Base-by-base conservation (phyloP, 768 basidiomycete species). In the Daedaleopsis sinensis region DNA sequence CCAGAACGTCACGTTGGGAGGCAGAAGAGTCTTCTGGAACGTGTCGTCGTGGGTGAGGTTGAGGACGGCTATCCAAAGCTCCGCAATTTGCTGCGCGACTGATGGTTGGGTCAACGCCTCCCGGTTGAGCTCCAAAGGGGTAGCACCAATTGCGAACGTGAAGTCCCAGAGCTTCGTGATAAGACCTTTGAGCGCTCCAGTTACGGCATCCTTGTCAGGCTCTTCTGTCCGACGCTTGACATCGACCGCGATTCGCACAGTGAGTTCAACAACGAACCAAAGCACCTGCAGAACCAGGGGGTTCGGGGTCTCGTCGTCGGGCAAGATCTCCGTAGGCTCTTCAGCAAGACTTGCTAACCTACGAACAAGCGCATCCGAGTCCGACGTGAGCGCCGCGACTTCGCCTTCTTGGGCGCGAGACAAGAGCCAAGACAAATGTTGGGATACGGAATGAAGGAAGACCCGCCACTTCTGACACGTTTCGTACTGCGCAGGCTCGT, bases 1-100 rank as follows among this genome's bases (percentile, higher is more conserved):
- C 69, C 84, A 62, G 87, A 78, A 6, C 75, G 76, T 65, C 77
- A 76, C 18, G 10, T 24, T 16, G 62, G 58, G 46, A 61, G 62
- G 65, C 64, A 52, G 61, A 52, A 18, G 16, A 59, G 56, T 47
- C 37, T 49, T 47, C 15, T 43, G 39, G 48, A 59, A 54, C 8
- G 24, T 32, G 57, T 39, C 43, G 36, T 57, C 43, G 16, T 64
- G 53, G 5, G 62, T 47, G n/a, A 91, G 67, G 65, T 92, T 85
- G 38, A 91, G 78, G 21, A 94, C 68, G 39, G 83, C 84, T 51
- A 93, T 78, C 95, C 94, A 96, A 18, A 89, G 65, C 66, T 93
- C 89, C 1, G 84, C 79, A 0, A 63, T 81, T 76, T 13, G 77
- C 63, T 47, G 81, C 7, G 46, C 49, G 5, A 47, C 23, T 8